These are phyloP conservation scores for Verticillium longisporum DNA, from an alignment of 2,329 filamentous ascomycete genomes.

Conservation along the genomic window DNA sequence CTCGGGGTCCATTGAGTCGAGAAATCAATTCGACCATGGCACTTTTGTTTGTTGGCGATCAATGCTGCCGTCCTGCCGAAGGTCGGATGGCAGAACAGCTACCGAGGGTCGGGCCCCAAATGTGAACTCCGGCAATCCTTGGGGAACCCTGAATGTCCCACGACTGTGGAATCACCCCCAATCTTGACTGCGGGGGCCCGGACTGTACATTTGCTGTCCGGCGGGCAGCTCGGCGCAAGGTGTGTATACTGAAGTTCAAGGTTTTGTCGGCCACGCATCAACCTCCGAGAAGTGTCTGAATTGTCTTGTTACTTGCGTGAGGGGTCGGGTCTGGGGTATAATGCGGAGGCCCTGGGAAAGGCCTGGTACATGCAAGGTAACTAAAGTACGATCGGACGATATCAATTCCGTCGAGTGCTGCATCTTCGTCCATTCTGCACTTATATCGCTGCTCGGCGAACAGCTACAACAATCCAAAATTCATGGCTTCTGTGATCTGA, in stretches of 20 bases:
- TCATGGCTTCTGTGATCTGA: background rate
- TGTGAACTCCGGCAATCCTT: background rate
- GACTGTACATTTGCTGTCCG: background rate
- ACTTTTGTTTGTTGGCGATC: background rate
- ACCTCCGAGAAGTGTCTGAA: background rate
- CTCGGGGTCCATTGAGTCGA: background rate
- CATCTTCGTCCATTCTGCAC: background rate
- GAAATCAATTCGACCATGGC: background rate
- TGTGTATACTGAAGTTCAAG: background rate
- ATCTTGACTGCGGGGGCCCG: background rate
- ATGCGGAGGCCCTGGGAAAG: background rate
- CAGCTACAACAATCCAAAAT: background rate
- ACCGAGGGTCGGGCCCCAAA: background rate
- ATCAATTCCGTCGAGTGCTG: background rate
- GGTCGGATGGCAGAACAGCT: background rate
- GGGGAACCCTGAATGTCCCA: background rate
- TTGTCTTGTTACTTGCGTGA: background rate
- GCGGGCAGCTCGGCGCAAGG: background rate
- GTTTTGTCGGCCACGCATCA: background rate
- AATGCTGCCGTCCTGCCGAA: background rate
- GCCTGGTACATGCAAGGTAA: background rate
- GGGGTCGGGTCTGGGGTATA: background rate
- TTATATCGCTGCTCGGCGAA: background rate
- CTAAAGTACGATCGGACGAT: background rate
- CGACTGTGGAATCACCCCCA: background rate